phyloP scores from a whole-genome alignment of 441 rosid genomes.

The Geranium incanum region DNA sequence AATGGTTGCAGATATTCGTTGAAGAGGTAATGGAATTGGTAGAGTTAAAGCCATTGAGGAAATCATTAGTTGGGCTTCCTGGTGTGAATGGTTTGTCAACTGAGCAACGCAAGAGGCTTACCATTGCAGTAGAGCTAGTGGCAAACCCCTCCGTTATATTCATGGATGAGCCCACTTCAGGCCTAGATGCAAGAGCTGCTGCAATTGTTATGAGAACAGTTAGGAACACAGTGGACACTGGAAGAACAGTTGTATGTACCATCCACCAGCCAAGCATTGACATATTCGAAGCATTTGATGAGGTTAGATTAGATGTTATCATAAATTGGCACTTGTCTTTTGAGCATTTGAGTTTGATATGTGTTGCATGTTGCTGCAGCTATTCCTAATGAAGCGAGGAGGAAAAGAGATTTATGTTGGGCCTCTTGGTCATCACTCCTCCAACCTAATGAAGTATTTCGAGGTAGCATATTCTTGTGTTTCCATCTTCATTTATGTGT shows the following conservation, averaged over 20 bases:
- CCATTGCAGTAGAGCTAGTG: conserved; percentile 68
- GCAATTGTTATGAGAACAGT: conserved; percentile 28
- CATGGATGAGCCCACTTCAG: conserved; percentile 84
- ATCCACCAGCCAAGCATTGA: conserved; percentile 85
- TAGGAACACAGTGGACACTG: conserved; percentile 73
- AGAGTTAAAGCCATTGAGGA: conserved; percentile 42
- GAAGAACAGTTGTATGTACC: conserved; percentile 80
- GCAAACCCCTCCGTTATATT: conserved; percentile 74
- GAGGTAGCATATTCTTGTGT: conserved; percentile 43
- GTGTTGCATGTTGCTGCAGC: conserved; percentile 28
- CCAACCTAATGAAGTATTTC: conserved; percentile 51
- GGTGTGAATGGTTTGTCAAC: conserved; percentile 67
- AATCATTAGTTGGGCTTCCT: conserved; percentile 58
- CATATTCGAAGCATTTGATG: conserved; percentile 73
- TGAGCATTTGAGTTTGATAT: background rate
- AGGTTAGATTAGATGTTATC: conserved; percentile 24
- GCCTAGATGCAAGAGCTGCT: conserved; percentile 33
- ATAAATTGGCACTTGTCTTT: background rate
- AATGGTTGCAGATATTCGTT: background rate
- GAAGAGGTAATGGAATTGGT: conserved; percentile 63
- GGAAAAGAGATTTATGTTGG: conserved; percentile 78
- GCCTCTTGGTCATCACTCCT: conserved; percentile 61
- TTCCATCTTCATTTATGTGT: background rate
- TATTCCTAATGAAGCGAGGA: conserved; percentile 63
- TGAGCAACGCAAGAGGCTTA: conserved; percentile 70